Base-by-base conservation (phyloP, 257 asterid species). In the Przewalskia tangutica region DNA sequence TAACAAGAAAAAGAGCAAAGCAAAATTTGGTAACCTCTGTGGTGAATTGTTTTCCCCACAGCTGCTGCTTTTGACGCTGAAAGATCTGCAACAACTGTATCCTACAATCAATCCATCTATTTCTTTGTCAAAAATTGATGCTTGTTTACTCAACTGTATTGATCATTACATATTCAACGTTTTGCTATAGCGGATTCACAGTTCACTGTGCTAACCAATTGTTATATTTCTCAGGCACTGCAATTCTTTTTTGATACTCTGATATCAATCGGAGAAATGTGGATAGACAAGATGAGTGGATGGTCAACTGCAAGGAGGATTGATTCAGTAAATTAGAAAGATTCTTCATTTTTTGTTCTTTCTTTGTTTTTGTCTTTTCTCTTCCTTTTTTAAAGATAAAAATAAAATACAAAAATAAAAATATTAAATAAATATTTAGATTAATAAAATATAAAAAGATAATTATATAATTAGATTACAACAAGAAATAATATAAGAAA, bases 241-340 rank as follows among this genome's bases (percentile, higher is more conserved):
- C 87, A 82, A 32, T 76, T 85, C 73, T 88, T 95, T 42, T 95
- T 97, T 79, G 86, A 86, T 83, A 84, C 90, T 83, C 81, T 95
- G 65, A 87, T 88, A 89, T 88, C 91, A 76, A 88, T 95, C n/a
- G 98, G 97, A 77, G 93, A 91, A 80, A 81, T 85, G 7, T 95
- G 99, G 99, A 91, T 95, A 55, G 77, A 81, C 53, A 85, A 87
- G 96, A 86, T 81, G 85, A 87, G 53, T 91, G 99, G 99, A 90
- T 91, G 95, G 83, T 83, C 34, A 88, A 82, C 70, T 90, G 91
- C 85, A 89, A 90, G 76, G 83, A 91, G 58, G 83, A 86, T 51
- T 67, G 90, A 32, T 88, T 88, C 34, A 68, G 38, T 87, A 84
- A 84, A 62, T 53, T 85, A 71, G 91, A 82, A n/a, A n/a, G n/a